Base-by-base conservation (phyloP, 2,329 filamentous ascomycete species). In the Hypoxylon sp. region DNA sequence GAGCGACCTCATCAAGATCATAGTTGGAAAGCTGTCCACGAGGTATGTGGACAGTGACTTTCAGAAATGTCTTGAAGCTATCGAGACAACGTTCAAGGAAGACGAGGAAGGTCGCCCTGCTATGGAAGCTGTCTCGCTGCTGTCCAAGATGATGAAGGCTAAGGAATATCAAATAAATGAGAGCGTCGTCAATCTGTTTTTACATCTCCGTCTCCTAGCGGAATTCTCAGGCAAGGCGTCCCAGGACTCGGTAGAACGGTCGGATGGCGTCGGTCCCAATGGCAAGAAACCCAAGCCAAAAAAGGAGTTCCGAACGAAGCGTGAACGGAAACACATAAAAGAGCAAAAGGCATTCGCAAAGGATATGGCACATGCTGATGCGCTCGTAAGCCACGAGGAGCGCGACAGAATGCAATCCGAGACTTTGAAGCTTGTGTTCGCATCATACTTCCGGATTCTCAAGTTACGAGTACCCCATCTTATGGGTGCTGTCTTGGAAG, bases 401-500 rank as follows among this genome's bases (percentile, higher is more conserved):
- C 84, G 90, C 41, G 94, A 97, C 67, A 85, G 88, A 63, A 94
- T 96, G 81, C 94, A 99, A 72, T 89, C 91, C 4, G 95, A 99
- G 72, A 97, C 92, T 2, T 75, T 99, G 41, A 99, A 97, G 74
- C 80, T 97, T 51, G 94, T 99, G 7, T 99, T 99, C 68, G 90
- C 90, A 11, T 88, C 87, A 2, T 99, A 99, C 75, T 97, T 99
- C 73, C 88, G 92, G 42, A 93, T 97, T 45, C 77, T 99, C 31
- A 97, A 97, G 75, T 79, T 86, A 44, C 85, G 91, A 17, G 81
- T 84, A 16, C 87, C 90, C 9, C 84, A 88, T 60, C 82, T 99
- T 12, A 97, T 97, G 90, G 94, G 94, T n/a, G 92, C 93, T 9
- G 92, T 97, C 0, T 81, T 99, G 4, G 94, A 97, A 75, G 94